Evolutionary conservation across 2,329 filamentous ascomycete species (phyloP), one percentile per base, ranked within the genome.

Genomic region (Aspergillus costaricaensis): DNA sequence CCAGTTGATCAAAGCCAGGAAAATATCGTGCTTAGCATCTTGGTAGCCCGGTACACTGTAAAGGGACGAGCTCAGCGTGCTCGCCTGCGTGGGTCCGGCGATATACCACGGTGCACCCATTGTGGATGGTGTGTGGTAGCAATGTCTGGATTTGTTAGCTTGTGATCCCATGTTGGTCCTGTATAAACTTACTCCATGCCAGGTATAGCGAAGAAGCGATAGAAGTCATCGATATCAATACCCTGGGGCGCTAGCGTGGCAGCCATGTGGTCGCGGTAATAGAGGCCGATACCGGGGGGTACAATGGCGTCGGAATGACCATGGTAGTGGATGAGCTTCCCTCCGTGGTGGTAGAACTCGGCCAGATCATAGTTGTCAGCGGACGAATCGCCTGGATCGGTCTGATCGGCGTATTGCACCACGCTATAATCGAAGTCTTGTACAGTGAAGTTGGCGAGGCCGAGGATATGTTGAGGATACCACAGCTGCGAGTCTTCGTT

Each of bases 71-170:
- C 19, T 30, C 12, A 51, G 19, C 12, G 15, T 30, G 5, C 12
- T 17, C 4, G 44, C 44, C 47, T 57, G 55, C 4, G 27, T 50
- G 15, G 55, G 43, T 2, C 55, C 55, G 21, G 43, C 44, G 17
- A 57, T 39, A 21, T 57, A 57, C 55, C 55, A 57, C 1, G 55
- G 44, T 8, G 55, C 55, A 15, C 19, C 14, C 23, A 48, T 57
- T 5, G 23, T 49, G 4, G 23, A 15, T 10, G 39, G 39, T 38
- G 54, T 56, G 17, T 32, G n/a, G 5, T 19, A 21, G n/a, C 54
- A 56, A 41, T 56, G 54, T 7, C 54, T 47, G 7, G 15, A 21
- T 0, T 12, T 12, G 14, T 48, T 21, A 48, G 23, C 19, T 15
- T 2, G 27, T 12, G 15, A 6, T 44, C 3, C 2, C 2, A 15